Conservation (phyloP, 1,139 yeast species). For the Arxiozyma bovina region DNA sequence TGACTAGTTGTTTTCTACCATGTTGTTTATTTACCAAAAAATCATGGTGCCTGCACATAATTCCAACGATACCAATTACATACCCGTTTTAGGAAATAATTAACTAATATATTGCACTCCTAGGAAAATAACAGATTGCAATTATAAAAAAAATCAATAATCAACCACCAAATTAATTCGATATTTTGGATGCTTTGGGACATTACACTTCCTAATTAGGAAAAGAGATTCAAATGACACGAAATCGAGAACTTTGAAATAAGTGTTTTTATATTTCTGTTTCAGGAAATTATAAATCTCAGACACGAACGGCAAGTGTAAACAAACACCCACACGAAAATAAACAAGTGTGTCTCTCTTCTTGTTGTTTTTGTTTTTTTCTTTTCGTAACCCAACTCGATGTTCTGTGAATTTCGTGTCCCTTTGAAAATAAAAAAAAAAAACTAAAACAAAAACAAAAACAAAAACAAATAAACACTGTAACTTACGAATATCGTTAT, state of each 20-base stretch:
- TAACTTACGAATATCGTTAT: too few relatives aligned
- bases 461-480: too few relatives aligned
- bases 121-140: not conserved
- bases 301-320: not conserved
- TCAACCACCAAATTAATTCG: not conserved
- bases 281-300: not conserved
- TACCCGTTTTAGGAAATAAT: not conserved
- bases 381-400: too few relatives aligned
- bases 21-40: not conserved
- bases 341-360: not conserved
- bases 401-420: too few relatives aligned
- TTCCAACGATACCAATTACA: not conserved
- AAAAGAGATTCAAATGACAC: not conserved
- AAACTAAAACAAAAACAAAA: too few relatives aligned
- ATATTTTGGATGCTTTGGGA: not conserved
- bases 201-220: not conserved
- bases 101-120: too few relatives aligned
- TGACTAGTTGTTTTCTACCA: too few relatives aligned
- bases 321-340: not conserved
- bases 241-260: not conserved
- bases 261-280: not conserved
- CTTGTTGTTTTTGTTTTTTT: too few relatives aligned
- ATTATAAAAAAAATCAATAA: not conserved
- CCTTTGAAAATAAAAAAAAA: too few relatives aligned
- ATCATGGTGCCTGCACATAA: not conserved